Evolutionary conservation across 1,284 basidiomycete species (phyloP), one percentile per base, ranked within the genome.

Genomic region (Cystobasidiaceae sp.): DNA sequence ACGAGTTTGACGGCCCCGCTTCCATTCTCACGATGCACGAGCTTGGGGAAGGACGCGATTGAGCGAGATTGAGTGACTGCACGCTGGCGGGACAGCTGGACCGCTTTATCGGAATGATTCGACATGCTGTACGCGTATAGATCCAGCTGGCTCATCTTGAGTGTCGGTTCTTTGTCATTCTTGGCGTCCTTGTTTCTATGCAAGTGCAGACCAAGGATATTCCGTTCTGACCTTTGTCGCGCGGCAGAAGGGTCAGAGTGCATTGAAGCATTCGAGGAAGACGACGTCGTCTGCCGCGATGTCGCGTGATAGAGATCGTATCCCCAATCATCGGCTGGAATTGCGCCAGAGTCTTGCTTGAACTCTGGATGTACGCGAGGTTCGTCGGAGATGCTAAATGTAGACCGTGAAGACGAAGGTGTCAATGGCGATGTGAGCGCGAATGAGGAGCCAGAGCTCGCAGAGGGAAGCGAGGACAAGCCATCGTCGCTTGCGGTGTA

Each of bases 1-100:
- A 59, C 57, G 11, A 59, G 19, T 32, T 59, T 59, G 17, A 59
- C 19, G 44, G 57, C 57, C 34, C 57, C 57, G 2, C 25, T 41
- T 8, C 27, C 32, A n/a, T 55, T 33, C 23, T 41, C 34, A 21
- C 43, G 23, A 27, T 41, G 15, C 6, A 15, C 25, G 33, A 55
- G 15, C 33, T 28, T 37, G 13, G 51, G n/a, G 11, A 55, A 39
- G 17, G 51, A n/a, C 13, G 51, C 51, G 25, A 55, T 21, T n/a
- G n/a, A n/a, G 15, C 51, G 28, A n/a, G 51, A 54, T 28, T 54
- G 28, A 17, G 9, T 6, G 7, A 23, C 4, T 3, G 34, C 34
- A 21, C 21, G 32, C 21, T 33, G 37, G 34, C 51, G 51, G n/a
- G 11, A 39, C n/a, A n/a, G 11, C 11, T 39, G 11, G 11, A 39